These are phyloP conservation scores for Ogataea zsoltii DNA, from an alignment of 805 yeast species.

Conservation along the genomic window DNA sequence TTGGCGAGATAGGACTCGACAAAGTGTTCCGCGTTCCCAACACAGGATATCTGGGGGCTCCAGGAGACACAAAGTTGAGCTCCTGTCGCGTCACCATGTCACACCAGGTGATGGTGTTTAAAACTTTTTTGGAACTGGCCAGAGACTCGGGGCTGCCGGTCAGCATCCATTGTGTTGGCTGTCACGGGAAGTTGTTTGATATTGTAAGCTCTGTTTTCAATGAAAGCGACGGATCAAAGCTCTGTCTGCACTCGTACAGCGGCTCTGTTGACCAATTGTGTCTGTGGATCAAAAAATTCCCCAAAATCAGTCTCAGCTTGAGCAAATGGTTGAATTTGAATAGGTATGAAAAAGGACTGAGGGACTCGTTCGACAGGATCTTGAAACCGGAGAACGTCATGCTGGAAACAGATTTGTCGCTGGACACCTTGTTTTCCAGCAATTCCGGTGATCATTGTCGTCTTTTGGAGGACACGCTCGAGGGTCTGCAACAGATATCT, in stretches of 20 bases:
- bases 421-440: conserved; percentile 26
- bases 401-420: conserved; percentile 54
- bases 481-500: conserved; percentile 5
- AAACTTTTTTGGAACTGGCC: conserved; percentile 56
- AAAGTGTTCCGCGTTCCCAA: conserved; percentile 53
- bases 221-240: conserved; percentile 32
- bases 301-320: conserved; percentile 39
- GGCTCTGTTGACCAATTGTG: conserved; percentile 75
- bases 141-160: conserved; percentile 47
- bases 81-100: conserved; percentile 53
- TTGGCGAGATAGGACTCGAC: conserved; percentile 95
- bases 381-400: conserved; percentile 36
- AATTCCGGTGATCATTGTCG: conserved; percentile 8
- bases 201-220: conserved; percentile 24
- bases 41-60: background rate
- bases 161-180: conserved; percentile 83
- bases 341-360: conserved; percentile 18
- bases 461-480: conserved; percentile 13
- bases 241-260: conserved; percentile 82
- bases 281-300: conserved; percentile 42
- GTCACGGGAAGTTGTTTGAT: conserved; percentile 64
- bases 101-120: conserved; percentile 65
- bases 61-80: conserved; percentile 16
- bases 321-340: conserved; percentile 31
- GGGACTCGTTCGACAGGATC: conserved; percentile 22